Conservation (phyloP, 1,284 basidiomycete species). For the Sutorius eximius region DNA sequence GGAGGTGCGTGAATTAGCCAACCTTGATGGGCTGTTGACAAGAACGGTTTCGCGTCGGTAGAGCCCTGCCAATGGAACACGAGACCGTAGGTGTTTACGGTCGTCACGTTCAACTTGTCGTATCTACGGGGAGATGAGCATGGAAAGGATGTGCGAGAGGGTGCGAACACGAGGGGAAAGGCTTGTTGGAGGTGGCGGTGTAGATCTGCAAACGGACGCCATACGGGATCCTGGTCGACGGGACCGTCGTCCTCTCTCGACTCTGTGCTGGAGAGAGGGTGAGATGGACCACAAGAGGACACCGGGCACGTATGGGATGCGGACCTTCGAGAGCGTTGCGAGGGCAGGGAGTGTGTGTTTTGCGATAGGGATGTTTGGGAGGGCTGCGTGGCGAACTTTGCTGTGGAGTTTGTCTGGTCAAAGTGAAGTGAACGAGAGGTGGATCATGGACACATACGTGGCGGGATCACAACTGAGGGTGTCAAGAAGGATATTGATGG, state of each 20-base stretch:
- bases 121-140: slow-evolving; percentile 41
- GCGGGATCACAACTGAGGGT: slow-evolving; percentile 76
- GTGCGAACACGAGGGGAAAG: slow-evolving; percentile 49
- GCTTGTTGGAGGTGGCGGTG: slow-evolving; percentile 46
- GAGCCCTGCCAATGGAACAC: slow-evolving; percentile 70
- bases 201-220: slow-evolving; percentile 50
- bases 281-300: background rate
- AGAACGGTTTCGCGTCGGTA: slow-evolving; percentile 58
- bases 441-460: slow-evolving; percentile 53
- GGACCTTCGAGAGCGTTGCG: too few species aligned
- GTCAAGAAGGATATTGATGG: slow-evolving; percentile 71
- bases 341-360: slow-evolving; percentile 58
- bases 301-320: slow-evolving; percentile 12
- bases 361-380: slow-evolving; percentile 76
- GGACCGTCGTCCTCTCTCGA: slow-evolving; percentile 41
- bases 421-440: slow-evolving; percentile 3
- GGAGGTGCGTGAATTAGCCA: background rate
- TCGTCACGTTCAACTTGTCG: slow-evolving; percentile 51
- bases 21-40: slow-evolving; percentile 72
- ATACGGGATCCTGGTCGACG: slow-evolving; percentile 50
- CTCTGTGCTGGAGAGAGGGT: slow-evolving; percentile 17
- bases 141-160: background rate
- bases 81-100: slow-evolving; percentile 67
- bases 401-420: slow-evolving; percentile 40
- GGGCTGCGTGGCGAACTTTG: slow-evolving; percentile 87